Evolutionary conservation across 2,329 filamentous ascomycete species (phyloP).

Genomic region (Cladosporium halotolerans): DNA sequence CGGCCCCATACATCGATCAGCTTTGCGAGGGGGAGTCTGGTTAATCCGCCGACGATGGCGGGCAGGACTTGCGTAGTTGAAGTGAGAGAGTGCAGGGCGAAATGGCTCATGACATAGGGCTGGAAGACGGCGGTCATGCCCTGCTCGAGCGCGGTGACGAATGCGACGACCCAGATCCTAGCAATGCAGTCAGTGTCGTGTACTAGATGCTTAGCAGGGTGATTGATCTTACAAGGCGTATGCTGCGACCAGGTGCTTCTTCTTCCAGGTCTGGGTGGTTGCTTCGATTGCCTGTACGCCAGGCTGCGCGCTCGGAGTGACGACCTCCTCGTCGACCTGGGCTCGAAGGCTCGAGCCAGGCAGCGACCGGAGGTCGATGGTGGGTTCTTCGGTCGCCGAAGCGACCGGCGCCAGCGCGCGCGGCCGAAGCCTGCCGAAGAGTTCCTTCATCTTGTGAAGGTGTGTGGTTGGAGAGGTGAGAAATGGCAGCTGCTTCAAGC

Average conservation of each 20-base stretch:
- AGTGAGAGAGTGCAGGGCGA: constrained; percentile 30
- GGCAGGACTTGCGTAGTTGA: constrained; percentile 50
- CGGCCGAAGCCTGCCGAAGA: not conserved
- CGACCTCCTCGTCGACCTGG: not conserved
- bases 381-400: not conserved
- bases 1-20: constrained; percentile 62
- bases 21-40: constrained; percentile 61
- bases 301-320: constrained; percentile 11
- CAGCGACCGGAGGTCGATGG: too few species aligned
- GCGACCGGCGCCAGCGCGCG: not conserved
- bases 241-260: constrained; percentile 4
- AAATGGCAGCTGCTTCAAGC: not conserved
- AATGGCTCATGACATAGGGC: constrained; percentile 26
- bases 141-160: constrained; percentile 31
- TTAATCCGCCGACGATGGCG: constrained; percentile 51
- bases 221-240: constrained; percentile 28
- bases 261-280: constrained; percentile 10
- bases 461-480: not conserved
- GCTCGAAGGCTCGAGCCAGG: too few species aligned
- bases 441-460: not conserved
- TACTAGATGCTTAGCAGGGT: constrained; percentile 21
- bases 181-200: constrained; percentile 13
- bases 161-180: constrained; percentile 34
- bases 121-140: constrained; percentile 25
- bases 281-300: constrained; percentile 13